phyloP scores from a whole-genome alignment of 1,284 basidiomycete species.

The Clitocybe nebularis region DNA sequence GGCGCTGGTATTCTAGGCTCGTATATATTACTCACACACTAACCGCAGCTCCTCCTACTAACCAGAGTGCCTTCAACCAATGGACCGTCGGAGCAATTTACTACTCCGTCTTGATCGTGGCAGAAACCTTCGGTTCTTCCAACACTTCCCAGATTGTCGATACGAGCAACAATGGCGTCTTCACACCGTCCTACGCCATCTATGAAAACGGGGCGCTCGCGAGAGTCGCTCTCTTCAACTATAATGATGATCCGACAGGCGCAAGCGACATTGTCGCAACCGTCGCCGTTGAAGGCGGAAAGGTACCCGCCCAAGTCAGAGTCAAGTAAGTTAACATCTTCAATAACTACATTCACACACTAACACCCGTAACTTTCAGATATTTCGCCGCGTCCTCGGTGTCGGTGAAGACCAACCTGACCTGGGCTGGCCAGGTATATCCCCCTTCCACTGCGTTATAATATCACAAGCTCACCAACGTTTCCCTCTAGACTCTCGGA shows the following conservation, averaged over 20 bases:
- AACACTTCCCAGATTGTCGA: constrained; percentile 60
- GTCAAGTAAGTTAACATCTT: constrained; percentile 44
- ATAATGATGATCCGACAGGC: constrained; percentile 51
- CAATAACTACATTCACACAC: neutral
- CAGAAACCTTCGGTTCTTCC: constrained; percentile 62
- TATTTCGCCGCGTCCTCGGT: constrained; percentile 48
- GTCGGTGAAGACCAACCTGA: constrained; percentile 58
- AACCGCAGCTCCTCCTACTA: constrained; percentile 50
- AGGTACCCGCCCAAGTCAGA: constrained; percentile 42
- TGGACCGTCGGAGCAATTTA: neutral
- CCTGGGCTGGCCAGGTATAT: constrained; percentile 58
- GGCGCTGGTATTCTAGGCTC: constrained; percentile 13
- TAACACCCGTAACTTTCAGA: constrained; percentile 22
- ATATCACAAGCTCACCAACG: neutral
- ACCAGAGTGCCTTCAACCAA: constrained; percentile 27
- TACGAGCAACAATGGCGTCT: constrained; percentile 43
- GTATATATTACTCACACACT: neutral
- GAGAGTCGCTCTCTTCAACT: constrained; percentile 70
- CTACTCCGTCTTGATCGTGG: constrained; percentile 33
- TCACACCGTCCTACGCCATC: constrained; percentile 69
- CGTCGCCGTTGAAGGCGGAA: constrained; percentile 45
- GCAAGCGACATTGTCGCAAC: constrained; percentile 46
- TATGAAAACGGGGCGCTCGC: constrained; percentile 59
- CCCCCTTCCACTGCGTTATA: neutral
- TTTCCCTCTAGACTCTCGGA: constrained; percentile 48